Base-by-base conservation (phyloP, 768 basidiomycete genomes). In the Russula vinacea region DNA sequence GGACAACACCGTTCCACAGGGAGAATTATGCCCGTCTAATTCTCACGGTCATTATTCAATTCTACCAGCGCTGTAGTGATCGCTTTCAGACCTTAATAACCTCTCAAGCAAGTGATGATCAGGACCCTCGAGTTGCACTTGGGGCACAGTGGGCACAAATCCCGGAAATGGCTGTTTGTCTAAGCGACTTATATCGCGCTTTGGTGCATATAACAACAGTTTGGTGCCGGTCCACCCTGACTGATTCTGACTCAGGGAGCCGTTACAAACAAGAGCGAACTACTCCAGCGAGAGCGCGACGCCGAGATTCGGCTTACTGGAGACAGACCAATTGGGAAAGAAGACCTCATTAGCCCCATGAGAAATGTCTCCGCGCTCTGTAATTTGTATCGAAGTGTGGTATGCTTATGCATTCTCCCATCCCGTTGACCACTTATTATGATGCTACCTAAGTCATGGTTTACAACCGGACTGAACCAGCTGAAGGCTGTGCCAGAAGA, bases 11-110 rank as follows among this genome's bases (percentile, higher is more conserved):
- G 0, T 98, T 98, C 76, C 96, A 98, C 71, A 83, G 88, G 65
- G 96, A 98, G 74, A 94, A 88, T 72, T 97, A 98, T 73, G 88
- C 92, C 19, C 84, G 93, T n/a, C 79, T 98, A 35, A 95, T 98
- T 62, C 83, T 98, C 37, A 88, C 90, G 17, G 89, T 98, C 59
- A 89, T 98, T 62, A 93, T 96, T 45, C 94, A 97, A 74, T 97
- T 96, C 72, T 97, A 98, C 70, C 93, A 97, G 72, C 85, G 90
- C 32, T 98, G 94, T 69, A 93, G 91, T 68, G 89, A 94, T 70
- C 82, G 87, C 44, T 97, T 92, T 73, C 89, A 93, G 66, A 83
- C 84, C 71, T 77, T 91, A 39, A 87, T 89, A 14, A 79, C 84
- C 29, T 70, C 74, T 24, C 70, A 72, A 77, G 75, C 19, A 47